Evolutionary conservation across 2,329 filamentous ascomycete species (phyloP), one percentile per base, ranked within the genome.

Genomic region (Fusarium sp.): DNA sequence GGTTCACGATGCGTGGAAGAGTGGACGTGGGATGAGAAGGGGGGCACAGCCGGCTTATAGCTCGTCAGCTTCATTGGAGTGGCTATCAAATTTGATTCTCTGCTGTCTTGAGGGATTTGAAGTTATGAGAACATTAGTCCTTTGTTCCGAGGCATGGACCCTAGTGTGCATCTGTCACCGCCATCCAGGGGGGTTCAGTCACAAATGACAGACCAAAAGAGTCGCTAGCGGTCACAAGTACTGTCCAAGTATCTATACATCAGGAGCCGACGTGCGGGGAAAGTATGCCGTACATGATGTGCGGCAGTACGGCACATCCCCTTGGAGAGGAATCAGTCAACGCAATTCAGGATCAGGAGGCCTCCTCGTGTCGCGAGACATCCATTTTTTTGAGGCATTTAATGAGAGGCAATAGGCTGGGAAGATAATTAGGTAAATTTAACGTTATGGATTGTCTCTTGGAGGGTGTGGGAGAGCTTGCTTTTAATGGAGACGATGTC

Each of bases 361-460:
- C 33, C 53, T 46, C 38, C 17, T 46, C 27, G 20, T 16, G 42
- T 46, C 42, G 12, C 42, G 5, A 17, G 14, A 17, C 2, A 9
- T n/a, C n/a, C n/a, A n/a, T n/a, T n/a, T n/a, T n/a, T 20, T 24
- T 60, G 57, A 60, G 57, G 57, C n/a, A 60, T 60, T 60, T 60
- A 35, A 17, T 20, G 20, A 22, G 14, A 17, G 17, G 3, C 2
- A 6, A 22, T 5, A 9, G 38, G 6, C 16, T 16, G 35, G 6
- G 38, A 38, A 33, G 22, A 60, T 10, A 29, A 46, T 60, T 60
- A 35, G 27, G 40, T 60, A 46, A 60, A 35, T 33, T 17, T 60
- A 33, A 60, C 57, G 40, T 64, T 60, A 60, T 60, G 24, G 20
- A 46, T 44, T 60, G 51, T 53, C n/a, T 20, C 17, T 33, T 53